Evolutionary conservation across 192 early-diverging fungal genomes (phyloP), one percentile per base, ranked within the genome.

Genomic region (Coemansia pectinata): DNA sequence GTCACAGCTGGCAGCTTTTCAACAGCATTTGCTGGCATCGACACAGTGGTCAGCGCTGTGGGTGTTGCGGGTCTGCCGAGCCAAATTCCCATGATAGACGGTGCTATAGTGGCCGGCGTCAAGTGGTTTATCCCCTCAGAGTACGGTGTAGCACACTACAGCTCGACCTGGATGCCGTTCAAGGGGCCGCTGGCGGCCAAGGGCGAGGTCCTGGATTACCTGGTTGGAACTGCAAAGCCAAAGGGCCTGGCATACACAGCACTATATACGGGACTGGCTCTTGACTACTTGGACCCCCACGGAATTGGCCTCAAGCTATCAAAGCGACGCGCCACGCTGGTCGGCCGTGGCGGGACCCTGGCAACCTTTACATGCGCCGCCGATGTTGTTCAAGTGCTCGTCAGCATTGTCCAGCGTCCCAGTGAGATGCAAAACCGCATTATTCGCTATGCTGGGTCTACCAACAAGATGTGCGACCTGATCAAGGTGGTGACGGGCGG

Each of bases 41-140:
- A 77, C 60, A 62, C 66, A 7, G 74, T 82, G 4, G 41, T 82
- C 45, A 82, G 79, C 41, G 74, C 69, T 4, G 71, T 82, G 19
- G 66, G 65, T 7, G 23, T 82, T 11, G 23, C 62, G 0, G 79
- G 65, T 25, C 62, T 74, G 27, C 9, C 58, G 15, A 60, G 33
- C 41, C 79, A 82, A 59, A 65, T 77, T 4, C 41, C 65, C 3
- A 82, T 82, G 79, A 66, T 77, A 27, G 79, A 82, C 63, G 79
- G 74, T 1, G 79, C 74, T 2, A 23, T 82, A 2, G 64, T 47
- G 2, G 74, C 79, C 0, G 75, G 74, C 14, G 79, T 74, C 52
- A 66, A 63, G 72, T 82, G 79, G 79, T 82, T 82, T 44, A 66
- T 82, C 10, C 79, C 79, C n/a, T 77, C 79, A 12, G 79, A 76